phyloP scores from a whole-genome alignment of 129 eudicot species.

The Saussurea involucrata region DNA sequence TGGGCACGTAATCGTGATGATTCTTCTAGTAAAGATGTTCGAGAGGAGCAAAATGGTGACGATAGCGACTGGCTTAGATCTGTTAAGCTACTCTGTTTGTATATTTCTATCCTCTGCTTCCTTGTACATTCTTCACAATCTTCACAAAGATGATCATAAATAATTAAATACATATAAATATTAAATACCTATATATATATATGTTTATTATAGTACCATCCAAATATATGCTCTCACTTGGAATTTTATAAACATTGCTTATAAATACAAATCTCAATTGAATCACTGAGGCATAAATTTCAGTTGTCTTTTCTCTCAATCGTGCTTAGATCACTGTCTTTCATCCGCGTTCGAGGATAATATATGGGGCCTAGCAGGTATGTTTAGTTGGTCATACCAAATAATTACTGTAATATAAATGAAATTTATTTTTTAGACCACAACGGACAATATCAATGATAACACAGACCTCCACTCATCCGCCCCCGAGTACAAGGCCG shows the following conservation, averaged over 20 bases:
- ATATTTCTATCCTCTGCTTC: constrained; percentile 96
- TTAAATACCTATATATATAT: background rate
- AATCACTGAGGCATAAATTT: background rate
- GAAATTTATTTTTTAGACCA: too few species aligned
- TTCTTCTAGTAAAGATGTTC: constrained; percentile 99
- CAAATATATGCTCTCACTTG: background rate
- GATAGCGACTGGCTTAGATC: constrained; percentile 89
- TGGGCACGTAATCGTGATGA: constrained; percentile 98
- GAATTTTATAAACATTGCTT: background rate
- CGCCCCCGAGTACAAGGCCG: too few species aligned
- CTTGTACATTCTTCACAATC: constrained; percentile 91
- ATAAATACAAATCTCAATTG: background rate
- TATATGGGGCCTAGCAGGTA: too few species aligned
- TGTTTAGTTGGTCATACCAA: too few species aligned
- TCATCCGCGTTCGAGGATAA: background rate
- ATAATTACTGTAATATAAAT: too few species aligned
- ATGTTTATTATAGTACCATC: background rate
- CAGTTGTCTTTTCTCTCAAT: background rate
- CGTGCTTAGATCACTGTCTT: background rate
- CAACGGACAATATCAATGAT: too few species aligned
- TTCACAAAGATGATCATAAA: constrained; percentile 58
- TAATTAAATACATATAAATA: background rate
- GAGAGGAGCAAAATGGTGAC: constrained; percentile 99
- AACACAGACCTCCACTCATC: too few species aligned
- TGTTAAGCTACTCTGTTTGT: constrained; percentile 81